Evolutionary conservation across 345 rosid species (phyloP), one percentile per base, ranked within the genome.

Genomic region (Hibiscus trionum): DNA sequence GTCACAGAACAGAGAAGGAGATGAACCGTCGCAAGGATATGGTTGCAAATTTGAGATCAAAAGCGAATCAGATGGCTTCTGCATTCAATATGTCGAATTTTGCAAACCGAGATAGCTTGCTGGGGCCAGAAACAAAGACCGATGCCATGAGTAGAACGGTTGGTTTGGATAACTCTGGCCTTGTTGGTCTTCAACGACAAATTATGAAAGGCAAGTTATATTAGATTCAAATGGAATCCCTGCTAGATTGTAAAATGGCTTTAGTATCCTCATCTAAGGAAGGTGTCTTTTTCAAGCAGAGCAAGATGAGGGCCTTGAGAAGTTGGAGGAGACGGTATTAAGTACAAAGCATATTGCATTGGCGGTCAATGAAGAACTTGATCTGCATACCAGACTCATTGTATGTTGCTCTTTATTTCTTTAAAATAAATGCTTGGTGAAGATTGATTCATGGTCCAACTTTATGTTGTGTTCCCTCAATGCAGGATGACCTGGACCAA

Each of bases 241-340:
- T 62, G 24, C 42, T 78, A 42, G 15, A 55, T 14, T 39, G 61
- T 68, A 24, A 24, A 42, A 55, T 63, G 16, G 15, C 46, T 62
- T 46, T n/a, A 27, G 46, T 21, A 59, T 55, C 26, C 60, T n/a
- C 1, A 12, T 19, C 46, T 76, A 67, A 49, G 42, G 14, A 73
- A 53, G 16, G 70, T 44, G 5, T 74, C 11, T 60, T 47, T 12
- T 67, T 62, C 27, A 55, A 85, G 71, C 90, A 95, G 99, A 95
- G 80, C 99, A 95, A 93, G 99, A 95, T 72, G 99, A 95, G 74
- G 99, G 96, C 63, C 97, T 95, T 73, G 99, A 86, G 83, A 78
- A 90, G 80, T 82, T 95, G 83, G 97, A 86, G 72, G 90, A 79
- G 77, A 88, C 96, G 0, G 90, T 86, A 42, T 65, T 72, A 66